phyloP scores from a whole-genome alignment of 164 flowering plant genomes.

The Cinnamomum micranthum region DNA sequence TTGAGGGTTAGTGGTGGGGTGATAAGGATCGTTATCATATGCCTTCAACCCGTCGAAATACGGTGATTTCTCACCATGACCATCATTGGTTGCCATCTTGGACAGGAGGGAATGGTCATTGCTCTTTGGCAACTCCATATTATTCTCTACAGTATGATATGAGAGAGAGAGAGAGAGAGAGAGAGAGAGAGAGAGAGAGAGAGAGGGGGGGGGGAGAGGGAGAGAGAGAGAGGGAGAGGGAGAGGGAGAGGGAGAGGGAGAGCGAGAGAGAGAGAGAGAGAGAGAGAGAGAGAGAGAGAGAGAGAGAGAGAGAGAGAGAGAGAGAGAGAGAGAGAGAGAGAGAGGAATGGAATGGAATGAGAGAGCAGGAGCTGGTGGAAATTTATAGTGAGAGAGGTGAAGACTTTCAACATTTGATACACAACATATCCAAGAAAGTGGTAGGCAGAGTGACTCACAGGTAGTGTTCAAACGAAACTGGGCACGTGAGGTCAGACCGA shows the following conservation, averaged over 20 bases:
- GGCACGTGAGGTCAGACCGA: no score
- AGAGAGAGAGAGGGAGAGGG: background rate
- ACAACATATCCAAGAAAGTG: no score
- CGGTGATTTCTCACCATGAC: constrained; percentile 30
- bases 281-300: background rate
- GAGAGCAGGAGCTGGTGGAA: no score
- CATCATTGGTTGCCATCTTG: constrained; percentile 23
- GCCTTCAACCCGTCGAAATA: constrained; percentile 37
- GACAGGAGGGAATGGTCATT: constrained; percentile 17
- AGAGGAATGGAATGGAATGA: background rate
- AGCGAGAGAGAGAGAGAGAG: background rate
- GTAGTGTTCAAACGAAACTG: no score
- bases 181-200: background rate
- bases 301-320: background rate
- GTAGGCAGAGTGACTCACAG: no score
- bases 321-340: background rate
- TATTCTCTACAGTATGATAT: background rate
- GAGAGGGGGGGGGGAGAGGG: background rate
- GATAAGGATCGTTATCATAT: constrained; percentile 27
- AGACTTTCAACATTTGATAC: no score
- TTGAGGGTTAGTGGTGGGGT: constrained; percentile 19
- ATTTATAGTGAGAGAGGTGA: no score
- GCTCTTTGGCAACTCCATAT: background rate
- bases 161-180: background rate
- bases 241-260: background rate